Conservation (phyloP, 345 rosid genomes). For the Brassica incana region DNA sequence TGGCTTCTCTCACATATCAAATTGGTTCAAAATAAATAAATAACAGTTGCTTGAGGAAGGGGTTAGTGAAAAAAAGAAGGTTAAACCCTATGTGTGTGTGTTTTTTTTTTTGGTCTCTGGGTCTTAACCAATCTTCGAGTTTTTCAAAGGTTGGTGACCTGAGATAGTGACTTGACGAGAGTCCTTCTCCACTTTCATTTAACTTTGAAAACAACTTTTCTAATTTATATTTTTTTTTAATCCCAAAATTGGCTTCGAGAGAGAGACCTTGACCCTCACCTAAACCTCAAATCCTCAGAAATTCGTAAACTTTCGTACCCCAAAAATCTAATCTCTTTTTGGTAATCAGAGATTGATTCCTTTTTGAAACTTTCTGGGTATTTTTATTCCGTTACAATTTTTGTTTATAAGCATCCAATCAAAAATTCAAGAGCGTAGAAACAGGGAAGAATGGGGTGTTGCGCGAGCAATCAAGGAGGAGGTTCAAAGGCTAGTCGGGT, state of each 20-base stretch:
- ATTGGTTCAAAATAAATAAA: neutral
- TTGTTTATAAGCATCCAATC: neutral
- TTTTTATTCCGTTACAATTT: neutral
- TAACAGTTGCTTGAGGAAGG: neutral
- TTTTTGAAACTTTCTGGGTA: constrained; percentile 27
- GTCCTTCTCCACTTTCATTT: neutral
- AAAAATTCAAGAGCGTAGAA: neutral
- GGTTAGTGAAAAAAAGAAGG: neutral
- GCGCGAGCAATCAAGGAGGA: constrained; percentile 63
- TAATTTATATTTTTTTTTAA: neutral
- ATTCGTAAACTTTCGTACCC: neutral
- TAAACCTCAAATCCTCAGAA: constrained; percentile 23
- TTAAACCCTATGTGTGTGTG: no score
- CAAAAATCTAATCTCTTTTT: neutral
- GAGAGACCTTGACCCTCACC: constrained; percentile 34
- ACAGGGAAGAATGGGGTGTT: constrained; percentile 67
- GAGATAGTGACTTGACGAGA: neutral
- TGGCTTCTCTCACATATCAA: neutral
- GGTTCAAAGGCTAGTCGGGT: constrained; percentile 67
- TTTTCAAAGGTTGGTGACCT: neutral
- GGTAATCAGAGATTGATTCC: neutral
- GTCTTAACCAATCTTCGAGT: no score
- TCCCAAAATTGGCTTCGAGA: neutral
- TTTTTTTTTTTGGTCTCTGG: no score
- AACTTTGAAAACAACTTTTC: neutral